Base-by-base conservation (phyloP, 2,329 filamentous ascomycete genomes). In the Claviceps pazoutovae region DNA sequence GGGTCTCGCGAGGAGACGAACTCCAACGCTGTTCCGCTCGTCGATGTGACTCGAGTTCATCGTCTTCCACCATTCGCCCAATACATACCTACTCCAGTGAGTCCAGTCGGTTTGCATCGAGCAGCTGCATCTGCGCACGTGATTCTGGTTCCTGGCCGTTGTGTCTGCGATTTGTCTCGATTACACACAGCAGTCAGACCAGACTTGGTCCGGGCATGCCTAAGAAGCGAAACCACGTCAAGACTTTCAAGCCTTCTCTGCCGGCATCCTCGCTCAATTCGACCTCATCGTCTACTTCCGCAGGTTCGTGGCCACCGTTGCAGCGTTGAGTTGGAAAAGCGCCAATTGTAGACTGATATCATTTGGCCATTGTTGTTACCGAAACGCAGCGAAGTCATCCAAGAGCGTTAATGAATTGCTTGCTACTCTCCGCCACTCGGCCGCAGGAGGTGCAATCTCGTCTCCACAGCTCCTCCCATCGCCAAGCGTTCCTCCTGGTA, bases 381-480 rank as follows among this genome's bases (percentile, higher is more conserved):
- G 3, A 11, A 7, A 16, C 14, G 16, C 42, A 68, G 67, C 63
- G 50, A 66, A 63, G 56, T 53, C 65, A 48, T 55, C 60, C 51
- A 66, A 58, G 57, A 63, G 73, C 54, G 80, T 83, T 61, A 83
- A 83, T 62, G 74, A 82, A 56, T 68, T 81, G 55, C 74, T 83
- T 59, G 72, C 76, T 54, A 74, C 72, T 55, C 62, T 81, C 57
- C 78, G 80, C 60, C 75, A 72, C 59, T 67, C 68, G 50, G 69
- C 68, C 46, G 57, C 60, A 39, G 57, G 60, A 36, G 59, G 58
- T 50, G 56, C 62, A 5, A 34, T 34, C 30, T 58, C 61, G 16
- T 51, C 59, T 48, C 60, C 65, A 47, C 57, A 58, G 51, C 54
- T 60, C 53, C 57, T 60, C 56, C 59, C 64, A 53, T 60, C 64